A percentile compares a stretch with the other conserved stretches of the same genome.
phyloP scores from a whole-genome alignment of 1,284 basidiomycete genomes.

The Ceratobasidium sp. region DNA sequence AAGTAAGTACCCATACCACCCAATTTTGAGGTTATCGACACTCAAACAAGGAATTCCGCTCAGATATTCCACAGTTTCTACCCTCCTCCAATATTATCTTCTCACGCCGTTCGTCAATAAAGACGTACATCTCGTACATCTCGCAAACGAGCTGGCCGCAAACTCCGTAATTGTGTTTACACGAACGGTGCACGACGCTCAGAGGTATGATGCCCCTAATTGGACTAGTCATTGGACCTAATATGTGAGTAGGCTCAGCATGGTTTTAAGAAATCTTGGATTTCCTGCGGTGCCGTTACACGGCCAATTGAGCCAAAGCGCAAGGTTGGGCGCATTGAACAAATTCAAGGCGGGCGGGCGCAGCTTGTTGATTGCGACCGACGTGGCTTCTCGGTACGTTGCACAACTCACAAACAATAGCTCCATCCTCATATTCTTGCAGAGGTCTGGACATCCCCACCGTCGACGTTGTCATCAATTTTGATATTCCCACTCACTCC shows the following conservation, averaged over 20 bases:
- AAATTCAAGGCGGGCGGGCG: slow-evolving; percentile 98
- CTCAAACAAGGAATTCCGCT: neutral
- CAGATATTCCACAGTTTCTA: slow-evolving; percentile 97
- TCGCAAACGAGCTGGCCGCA: slow-evolving; percentile 89
- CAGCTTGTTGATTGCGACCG: slow-evolving; percentile 93
- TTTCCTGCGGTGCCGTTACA: slow-evolving; percentile 97
- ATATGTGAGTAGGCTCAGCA: slow-evolving; percentile 68
- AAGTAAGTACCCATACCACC: slow-evolving; percentile 70
- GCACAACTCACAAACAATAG: slow-evolving; percentile 25
- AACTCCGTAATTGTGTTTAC: slow-evolving; percentile 98
- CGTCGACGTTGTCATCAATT: slow-evolving; percentile 98
- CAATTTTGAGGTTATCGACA: too few species aligned
- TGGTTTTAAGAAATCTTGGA: slow-evolving; percentile 90
- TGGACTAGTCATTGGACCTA: neutral
- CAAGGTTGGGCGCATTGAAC: slow-evolving; percentile 91
- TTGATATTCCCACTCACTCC: slow-evolving; percentile 97
- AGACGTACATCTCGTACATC: slow-evolving; percentile 91
- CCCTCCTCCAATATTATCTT: slow-evolving; percentile 95
- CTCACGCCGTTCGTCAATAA: slow-evolving; percentile 94
- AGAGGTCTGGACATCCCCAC: slow-evolving; percentile 96
- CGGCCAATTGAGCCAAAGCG: slow-evolving; percentile 94
- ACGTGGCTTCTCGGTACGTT: slow-evolving; percentile 74
- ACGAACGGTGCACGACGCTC: slow-evolving; percentile 93
- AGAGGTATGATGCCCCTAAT: slow-evolving; percentile 64
- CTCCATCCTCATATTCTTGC: neutral